Evolutionary conservation across 2,329 filamentous ascomycete species (phyloP), one percentile per base, ranked within the genome.

Genomic region (Rhynchosporium secalis): DNA sequence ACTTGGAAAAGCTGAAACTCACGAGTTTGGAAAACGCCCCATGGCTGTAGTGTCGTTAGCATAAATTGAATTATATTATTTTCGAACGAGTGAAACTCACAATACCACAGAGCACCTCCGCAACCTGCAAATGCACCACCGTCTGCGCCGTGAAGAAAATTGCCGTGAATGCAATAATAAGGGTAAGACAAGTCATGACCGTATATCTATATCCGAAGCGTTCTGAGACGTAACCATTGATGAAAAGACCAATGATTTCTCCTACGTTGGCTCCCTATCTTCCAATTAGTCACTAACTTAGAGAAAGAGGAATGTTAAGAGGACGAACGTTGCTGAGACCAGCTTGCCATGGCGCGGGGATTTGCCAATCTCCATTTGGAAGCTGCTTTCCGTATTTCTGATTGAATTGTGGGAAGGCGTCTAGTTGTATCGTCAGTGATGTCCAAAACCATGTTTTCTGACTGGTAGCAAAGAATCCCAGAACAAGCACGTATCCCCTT

Each of bases 201-300:
- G 80, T 81, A 61, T 80, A 79, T 29, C 79, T 76, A 63, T 83
- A 82, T 55, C 81, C 81, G 64, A 81, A 81, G 4, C 77, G 75
- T 65, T 83, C 80, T 26, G 78, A 80, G 10, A 79, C 77, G 71
- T 74, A 80, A 43, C 80, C 80, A 65, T 81, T 82, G 62, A 72
- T 76, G 64, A 81, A 78, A 1, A 83, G 74, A 57, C 80, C 80
- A 64, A 83, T 79, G 49, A 81, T 81, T 62, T 76, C 73, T 20
- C 75, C 75, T 49, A 70, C 69, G 57, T 70, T 70, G 40, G 70
- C 72, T 46, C 71, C 74, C 61, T 65, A 12, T 26, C 54, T 46
- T 38, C 20, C 4, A 31, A 33, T 31, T n/a, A 28, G 40, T n/a
- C 33, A 31, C 47, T 13, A 51, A 52, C 20, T 38, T 62, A 48